phyloP scores from a whole-genome alignment of 2,329 filamentous ascomycete genomes.

The Fusarium proliferatum region DNA sequence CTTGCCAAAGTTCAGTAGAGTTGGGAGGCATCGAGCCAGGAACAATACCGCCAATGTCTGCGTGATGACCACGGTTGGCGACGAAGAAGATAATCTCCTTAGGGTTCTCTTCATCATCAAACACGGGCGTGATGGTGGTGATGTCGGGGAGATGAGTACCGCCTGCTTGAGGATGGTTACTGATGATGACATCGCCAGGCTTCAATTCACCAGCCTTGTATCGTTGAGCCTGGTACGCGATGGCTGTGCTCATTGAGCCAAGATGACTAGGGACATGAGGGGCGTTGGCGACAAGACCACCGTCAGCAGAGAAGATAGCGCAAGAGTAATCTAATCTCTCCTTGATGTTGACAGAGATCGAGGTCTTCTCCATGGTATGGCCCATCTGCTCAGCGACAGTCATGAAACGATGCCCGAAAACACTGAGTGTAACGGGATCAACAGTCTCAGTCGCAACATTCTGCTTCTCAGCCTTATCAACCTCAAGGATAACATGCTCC shows the following conservation, averaged over 20 bases:
- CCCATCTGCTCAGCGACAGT: slow-evolving; percentile 86
- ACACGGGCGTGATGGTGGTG: slow-evolving; percentile 45
- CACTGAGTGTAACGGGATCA: slow-evolving; percentile 77
- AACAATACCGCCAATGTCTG: slow-evolving; percentile 67
- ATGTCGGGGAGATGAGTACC: slow-evolving; percentile 46
- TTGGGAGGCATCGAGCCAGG: slow-evolving; percentile 81
- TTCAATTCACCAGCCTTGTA: slow-evolving; percentile 38
- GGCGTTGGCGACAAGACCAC: slow-evolving; percentile 33
- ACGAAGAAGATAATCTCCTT: slow-evolving; percentile 50
- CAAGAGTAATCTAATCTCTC: slow-evolving; percentile 84
- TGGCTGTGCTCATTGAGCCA: slow-evolving; percentile 38
- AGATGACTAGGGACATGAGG: slow-evolving; percentile 39
- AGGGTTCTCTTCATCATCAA: slow-evolving; percentile 44
- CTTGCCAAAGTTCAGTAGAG: slow-evolving; percentile 68
- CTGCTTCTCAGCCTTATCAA: slow-evolving; percentile 35
- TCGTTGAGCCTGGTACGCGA: slow-evolving; percentile 34
- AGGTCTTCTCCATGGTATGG: slow-evolving; percentile 78
- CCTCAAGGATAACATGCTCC: slow-evolving; percentile 52
- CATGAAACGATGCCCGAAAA: slow-evolving; percentile 85
- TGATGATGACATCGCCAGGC: slow-evolving; percentile 37
- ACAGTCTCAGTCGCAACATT: slow-evolving; percentile 56
- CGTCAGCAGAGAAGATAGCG: slow-evolving; percentile 77
- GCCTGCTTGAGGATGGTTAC: slow-evolving; percentile 42
- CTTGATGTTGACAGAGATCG: slow-evolving; percentile 81
- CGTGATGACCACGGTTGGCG: slow-evolving; percentile 49